Percentiles rank a stretch among this genome's conserved stretches.
phyloP scores from a whole-genome alignment of 352 stramenopile genomes.

The Thalassiosira ordinaria region DNA sequence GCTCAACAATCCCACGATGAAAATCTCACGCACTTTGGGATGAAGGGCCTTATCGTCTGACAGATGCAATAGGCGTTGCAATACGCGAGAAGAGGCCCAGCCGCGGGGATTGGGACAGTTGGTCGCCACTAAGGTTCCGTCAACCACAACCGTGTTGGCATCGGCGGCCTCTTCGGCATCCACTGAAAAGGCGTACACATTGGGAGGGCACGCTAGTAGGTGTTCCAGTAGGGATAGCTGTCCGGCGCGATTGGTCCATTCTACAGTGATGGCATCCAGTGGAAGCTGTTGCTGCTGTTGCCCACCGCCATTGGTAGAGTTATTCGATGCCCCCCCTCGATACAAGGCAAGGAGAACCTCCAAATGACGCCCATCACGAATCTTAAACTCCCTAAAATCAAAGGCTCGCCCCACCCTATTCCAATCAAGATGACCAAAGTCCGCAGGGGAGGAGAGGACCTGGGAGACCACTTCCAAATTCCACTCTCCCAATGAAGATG shows the following conservation, averaged over 20 bases:
- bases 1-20: constrained; percentile 72
- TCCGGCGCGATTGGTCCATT: constrained; percentile 74
- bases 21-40: constrained; percentile 75
- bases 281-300: constrained; percentile 51
- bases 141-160: constrained; percentile 56
- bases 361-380: constrained; percentile 71
- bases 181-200: constrained; percentile 65
- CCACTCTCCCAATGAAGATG: constrained; percentile 54
- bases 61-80: constrained; percentile 78
- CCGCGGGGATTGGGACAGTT: constrained; percentile 63
- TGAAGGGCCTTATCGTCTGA: constrained; percentile 77
- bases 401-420: constrained; percentile 64
- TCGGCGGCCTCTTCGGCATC: constrained; percentile 75
- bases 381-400: constrained; percentile 83
- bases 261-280: constrained; percentile 60
- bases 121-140: constrained; percentile 6
- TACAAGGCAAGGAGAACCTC: constrained; percentile 77
- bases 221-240: constrained; percentile 77
- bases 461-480: constrained; percentile 77
- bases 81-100: constrained; percentile 74
- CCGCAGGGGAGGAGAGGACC: constrained; percentile 58
- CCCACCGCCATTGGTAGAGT: no score
- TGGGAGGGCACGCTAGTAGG: constrained; percentile 58
- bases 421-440: constrained; percentile 78
- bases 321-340: constrained; percentile 32